Percentiles rank a stretch among this genome's conserved stretches.
phyloP scores from a whole-genome alignment of 2,329 filamentous ascomycete species.

The Colletotrichum theobromicola region DNA sequence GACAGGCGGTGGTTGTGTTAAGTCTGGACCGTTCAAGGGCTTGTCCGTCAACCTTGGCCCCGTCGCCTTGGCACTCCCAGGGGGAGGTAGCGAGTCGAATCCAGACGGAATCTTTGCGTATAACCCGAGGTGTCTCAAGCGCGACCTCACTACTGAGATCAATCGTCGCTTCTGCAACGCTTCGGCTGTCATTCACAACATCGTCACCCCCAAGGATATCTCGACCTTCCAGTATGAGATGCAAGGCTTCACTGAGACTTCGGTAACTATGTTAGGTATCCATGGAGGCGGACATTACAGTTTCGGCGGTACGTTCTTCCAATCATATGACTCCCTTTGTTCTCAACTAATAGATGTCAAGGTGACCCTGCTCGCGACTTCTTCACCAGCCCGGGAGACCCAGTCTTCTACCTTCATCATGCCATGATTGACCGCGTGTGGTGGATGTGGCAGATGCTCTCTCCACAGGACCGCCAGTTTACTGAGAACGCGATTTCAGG shows the following conservation, averaged over 20 bases:
- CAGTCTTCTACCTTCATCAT: conserved; percentile 36
- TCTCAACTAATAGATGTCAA: conserved; percentile 4
- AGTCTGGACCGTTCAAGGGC: conserved; percentile 52
- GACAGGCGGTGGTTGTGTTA: conserved; percentile 60
- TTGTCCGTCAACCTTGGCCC: conserved; percentile 46
- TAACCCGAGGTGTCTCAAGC: conserved; percentile 48
- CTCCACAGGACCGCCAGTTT: conserved; percentile 26
- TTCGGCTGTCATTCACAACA: conserved; percentile 38
- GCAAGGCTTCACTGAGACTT: conserved; percentile 38
- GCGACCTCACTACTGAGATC: conserved; percentile 32
- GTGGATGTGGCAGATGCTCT: conserved; percentile 30
- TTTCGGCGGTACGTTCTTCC: conserved; percentile 40
- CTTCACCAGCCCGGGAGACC: conserved; percentile 36
- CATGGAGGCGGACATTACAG: conserved; percentile 13
- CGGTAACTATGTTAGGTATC: conserved; percentile 31
- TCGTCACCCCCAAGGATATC: conserved; percentile 40
- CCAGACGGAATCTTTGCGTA: conserved; percentile 35
- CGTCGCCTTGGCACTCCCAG: conserved; percentile 31
- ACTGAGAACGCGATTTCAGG: conserved; percentile 25
- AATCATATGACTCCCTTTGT: background rate
- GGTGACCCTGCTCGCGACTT: conserved; percentile 48
- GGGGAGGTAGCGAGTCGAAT: conserved; percentile 19
- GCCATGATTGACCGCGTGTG: conserved; percentile 31
- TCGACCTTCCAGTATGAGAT: conserved; percentile 49
- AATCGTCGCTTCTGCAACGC: conserved; percentile 30